phyloP scores from a whole-genome alignment of 768 basidiomycete species.

The Pleurotus giganteus region DNA sequence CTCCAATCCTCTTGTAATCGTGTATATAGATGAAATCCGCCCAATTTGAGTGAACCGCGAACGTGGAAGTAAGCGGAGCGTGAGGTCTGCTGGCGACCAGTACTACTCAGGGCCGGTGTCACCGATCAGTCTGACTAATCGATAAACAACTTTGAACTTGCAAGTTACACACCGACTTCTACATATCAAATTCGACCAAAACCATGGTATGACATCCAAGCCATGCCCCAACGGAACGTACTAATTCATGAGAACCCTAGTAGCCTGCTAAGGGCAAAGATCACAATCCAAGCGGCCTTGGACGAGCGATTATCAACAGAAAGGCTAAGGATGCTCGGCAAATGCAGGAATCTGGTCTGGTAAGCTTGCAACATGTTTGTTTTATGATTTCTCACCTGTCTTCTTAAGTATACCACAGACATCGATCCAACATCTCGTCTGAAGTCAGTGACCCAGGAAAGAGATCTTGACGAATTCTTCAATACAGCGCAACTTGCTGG shows the following conservation, averaged over 20 bases:
- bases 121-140: neutral
- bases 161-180: no score
- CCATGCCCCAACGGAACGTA: neutral
- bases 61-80: slow-evolving; percentile 2
- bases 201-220: neutral
- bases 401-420: slow-evolving; percentile 51
- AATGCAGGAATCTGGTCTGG: slow-evolving; percentile 63
- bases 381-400: slow-evolving; percentile 9
- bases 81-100: no score
- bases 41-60: neutral
- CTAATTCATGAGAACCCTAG: neutral
- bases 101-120: no score
- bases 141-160: no score
- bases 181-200: neutral
- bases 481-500: slow-evolving; percentile 94
- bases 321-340: slow-evolving; percentile 74
- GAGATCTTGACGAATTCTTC: slow-evolving; percentile 93
- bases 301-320: slow-evolving; percentile 93
- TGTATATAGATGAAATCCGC: no score
- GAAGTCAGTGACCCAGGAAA: slow-evolving; percentile 93
- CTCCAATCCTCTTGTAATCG: no score
- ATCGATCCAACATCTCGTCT: slow-evolving; percentile 64
- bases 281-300: slow-evolving; percentile 78
- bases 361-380: slow-evolving; percentile 32
- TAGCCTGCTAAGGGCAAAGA: slow-evolving; percentile 62